Conservation (phyloP, 148 eudicot genomes). For the Heliamphora exappendiculata region DNA sequence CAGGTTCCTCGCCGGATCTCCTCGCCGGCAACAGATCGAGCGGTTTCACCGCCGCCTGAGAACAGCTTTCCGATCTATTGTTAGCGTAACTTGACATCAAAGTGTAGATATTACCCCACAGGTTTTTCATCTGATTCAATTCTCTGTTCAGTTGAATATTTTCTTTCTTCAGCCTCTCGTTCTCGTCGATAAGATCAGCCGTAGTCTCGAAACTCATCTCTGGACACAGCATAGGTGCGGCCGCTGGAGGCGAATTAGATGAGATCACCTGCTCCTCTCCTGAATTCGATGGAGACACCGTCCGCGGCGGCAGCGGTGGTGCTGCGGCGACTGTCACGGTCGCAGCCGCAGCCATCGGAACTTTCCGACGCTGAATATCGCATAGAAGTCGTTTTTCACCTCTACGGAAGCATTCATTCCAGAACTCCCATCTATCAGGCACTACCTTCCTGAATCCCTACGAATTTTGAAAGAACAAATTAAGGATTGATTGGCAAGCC, state of each 20-base stretch:
- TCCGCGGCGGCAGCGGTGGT: background rate
- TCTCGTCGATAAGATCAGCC: conserved; percentile 52
- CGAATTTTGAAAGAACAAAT: background rate
- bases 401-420: conserved; percentile 59
- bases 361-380: conserved; percentile 79
- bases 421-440: conserved; percentile 92
- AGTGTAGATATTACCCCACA: conserved; percentile 59
- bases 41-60: conserved; percentile 16
- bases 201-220: conserved; percentile 19
- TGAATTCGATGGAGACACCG: conserved; percentile 45
- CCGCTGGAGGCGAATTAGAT: conserved; percentile 49
- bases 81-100: conserved; percentile 51
- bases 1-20: conserved; percentile 10
- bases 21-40: conserved; percentile 47
- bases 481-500: too few relatives aligned
- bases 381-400: conserved; percentile 60
- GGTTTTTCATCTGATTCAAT: conserved; percentile 55
- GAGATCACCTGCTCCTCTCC: conserved; percentile 71
- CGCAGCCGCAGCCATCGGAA: conserved; percentile 14
- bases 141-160: conserved; percentile 58
- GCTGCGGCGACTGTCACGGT: conserved; percentile 16
- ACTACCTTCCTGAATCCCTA: conserved; percentile 91
- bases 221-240: conserved; percentile 13
- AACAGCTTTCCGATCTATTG: background rate
- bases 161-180: conserved; percentile 60